Base-by-base conservation (phyloP, 1,284 basidiomycete species). In the Microstroma glucosiphilum region DNA sequence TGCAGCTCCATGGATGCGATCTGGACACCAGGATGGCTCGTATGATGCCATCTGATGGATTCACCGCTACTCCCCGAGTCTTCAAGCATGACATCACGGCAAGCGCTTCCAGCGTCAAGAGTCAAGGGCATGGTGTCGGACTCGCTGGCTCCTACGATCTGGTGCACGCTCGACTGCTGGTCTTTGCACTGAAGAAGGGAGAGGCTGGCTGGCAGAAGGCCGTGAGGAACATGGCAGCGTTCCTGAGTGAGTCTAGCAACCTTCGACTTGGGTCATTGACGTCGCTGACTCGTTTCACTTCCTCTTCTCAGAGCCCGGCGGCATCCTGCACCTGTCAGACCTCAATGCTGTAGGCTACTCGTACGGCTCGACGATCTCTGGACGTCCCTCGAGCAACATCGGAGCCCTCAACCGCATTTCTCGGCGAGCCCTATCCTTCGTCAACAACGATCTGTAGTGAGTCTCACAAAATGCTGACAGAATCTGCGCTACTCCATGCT, bases 291-390 rank as follows among this genome's bases (percentile, higher is more conserved):
- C 12, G 6, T 48, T 48, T 48, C n/a, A 23, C 23, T 7, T 48
- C n/a, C 46, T n/a, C 12, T 48, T 3, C 23, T n/a, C 46, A 48
- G 46, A 48, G 25, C 51, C 51, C 2, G 51, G 51, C 8, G 51
- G 51, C 51, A 25, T 54, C 8, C 51, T 54, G 13, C 25, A 26
- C 19, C 51, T 54, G 21, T 21, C 51, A 8, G 51, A 54, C 13
- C 51, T 54, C 21, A 54, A 54, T 54, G 51, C 51, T 19, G 51
- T 25, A 48, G 43, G 43, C 15, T 48, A 48, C 43, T 12, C 15
- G 43, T 48, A 48, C 43, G 21, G 51, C 51, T 13, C 51, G 19
- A 21, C 51, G 21, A 17, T 26, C 51, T 23, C 51, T 23, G 25
- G 51, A 54, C 21, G n/a, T 25, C 17, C 17, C 26, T 21, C 51